Conservation (phyloP, 805 yeast species). For the Hanseniaspora osmophila region DNA sequence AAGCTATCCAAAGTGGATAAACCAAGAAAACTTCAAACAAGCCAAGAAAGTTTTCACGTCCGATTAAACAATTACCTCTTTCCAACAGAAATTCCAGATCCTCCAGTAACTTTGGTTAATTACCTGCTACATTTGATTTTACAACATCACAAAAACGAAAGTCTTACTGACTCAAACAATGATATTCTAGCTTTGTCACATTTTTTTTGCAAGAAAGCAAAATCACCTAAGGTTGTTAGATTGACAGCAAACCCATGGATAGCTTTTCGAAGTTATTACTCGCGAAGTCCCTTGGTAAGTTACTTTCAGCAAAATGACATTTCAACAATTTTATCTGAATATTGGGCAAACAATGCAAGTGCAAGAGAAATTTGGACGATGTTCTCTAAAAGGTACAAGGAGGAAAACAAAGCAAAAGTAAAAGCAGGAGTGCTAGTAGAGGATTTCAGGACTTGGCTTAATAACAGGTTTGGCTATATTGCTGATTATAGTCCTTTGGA, state of each 20-base stretch:
- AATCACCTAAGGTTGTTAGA: not conserved
- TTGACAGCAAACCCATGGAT: conserved; percentile 1
- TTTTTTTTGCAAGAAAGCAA: not conserved
- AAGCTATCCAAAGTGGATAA: not conserved
- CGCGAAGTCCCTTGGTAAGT: not conserved
- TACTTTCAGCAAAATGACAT: not conserved
- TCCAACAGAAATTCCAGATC: not conserved
- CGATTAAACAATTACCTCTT: not conserved
- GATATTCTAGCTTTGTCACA: not conserved
- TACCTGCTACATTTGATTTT: not conserved
- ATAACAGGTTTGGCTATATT: not conserved
- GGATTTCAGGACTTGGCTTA: not conserved
- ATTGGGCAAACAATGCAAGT: not conserved
- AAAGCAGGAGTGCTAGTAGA: not conserved
- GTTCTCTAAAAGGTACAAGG: not conserved
- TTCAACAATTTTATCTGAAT: conserved; percentile 1
- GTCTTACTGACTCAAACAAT: not conserved
- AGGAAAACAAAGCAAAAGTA: not conserved
- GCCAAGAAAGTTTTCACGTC: not conserved
- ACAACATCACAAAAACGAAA: conserved; percentile 5
- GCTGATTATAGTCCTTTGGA: not conserved
- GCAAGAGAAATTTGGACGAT: not conserved
- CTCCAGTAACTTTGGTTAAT: not conserved
- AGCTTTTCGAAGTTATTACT: conserved; percentile 1
- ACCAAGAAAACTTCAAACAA: not conserved